Evolutionary conservation across 2,329 filamentous ascomycete species (phyloP).

Genomic region (Rachicladosporium sp.): DNA sequence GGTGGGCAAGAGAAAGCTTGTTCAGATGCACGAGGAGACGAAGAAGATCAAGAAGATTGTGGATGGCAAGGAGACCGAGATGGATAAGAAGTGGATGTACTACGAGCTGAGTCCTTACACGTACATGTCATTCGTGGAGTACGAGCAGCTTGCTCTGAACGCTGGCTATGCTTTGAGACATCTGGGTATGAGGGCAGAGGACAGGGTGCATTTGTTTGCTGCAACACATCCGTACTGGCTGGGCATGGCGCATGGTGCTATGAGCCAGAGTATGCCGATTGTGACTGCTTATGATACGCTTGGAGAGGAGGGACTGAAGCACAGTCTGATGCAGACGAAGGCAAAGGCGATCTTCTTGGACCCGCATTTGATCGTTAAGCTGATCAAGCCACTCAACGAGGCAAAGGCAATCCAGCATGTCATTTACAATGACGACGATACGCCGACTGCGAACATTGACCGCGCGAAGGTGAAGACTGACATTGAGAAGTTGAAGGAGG

Average conservation of each 20-base stretch:
- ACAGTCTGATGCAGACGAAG: constrained; percentile 71
- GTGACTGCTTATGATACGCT: constrained; percentile 94
- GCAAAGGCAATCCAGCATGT: constrained; percentile 44
- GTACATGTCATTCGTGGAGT: constrained; percentile 69
- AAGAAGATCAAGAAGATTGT: constrained; percentile 85
- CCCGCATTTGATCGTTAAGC: constrained; percentile 52
- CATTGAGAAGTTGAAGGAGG: constrained; percentile 41
- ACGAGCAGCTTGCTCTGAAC: constrained; percentile 56
- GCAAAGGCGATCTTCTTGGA: constrained; percentile 80
- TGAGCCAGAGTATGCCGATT: constrained; percentile 78
- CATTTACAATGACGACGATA: constrained; percentile 44
- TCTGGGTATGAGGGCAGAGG: constrained; percentile 54
- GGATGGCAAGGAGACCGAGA: constrained; percentile 64
- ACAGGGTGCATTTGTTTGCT: constrained; percentile 70
- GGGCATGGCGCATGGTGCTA: constrained; percentile 52
- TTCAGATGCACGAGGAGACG: constrained; percentile 68
- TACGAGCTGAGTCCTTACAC: constrained; percentile 71
- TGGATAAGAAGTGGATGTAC: constrained; percentile 85
- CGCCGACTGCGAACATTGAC: constrained; percentile 18
- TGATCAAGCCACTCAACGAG: constrained; percentile 43
- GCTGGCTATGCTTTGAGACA: constrained; percentile 63
- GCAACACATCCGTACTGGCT: constrained; percentile 80
- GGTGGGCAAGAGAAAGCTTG: constrained; percentile 55
- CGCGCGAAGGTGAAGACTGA: constrained; percentile 38
- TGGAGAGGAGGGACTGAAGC: constrained; percentile 69